Percentiles rank a stretch among this genome's conserved stretches.
Conservation (phyloP, 192 early-diverging fungal species). For the Linnemannia hyalina region DNA sequence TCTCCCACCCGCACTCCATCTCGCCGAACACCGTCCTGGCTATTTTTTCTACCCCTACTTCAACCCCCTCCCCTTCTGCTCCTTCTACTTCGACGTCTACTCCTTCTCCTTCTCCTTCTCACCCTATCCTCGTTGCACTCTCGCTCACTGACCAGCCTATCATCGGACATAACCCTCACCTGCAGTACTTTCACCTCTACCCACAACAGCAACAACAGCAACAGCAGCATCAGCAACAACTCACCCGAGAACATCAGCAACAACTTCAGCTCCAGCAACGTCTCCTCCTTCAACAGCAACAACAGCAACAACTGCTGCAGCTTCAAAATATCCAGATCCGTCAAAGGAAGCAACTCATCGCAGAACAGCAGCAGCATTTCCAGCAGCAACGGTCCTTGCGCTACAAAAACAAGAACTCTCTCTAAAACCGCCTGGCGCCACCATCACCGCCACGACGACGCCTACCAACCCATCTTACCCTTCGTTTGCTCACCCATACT, state of each 20-base stretch:
- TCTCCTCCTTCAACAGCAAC: slow-evolving; percentile 23
- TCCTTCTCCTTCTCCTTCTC: not conserved
- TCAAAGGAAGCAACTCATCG: slow-evolving; percentile 21
- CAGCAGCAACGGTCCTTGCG: slow-evolving; percentile 12
- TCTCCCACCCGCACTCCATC: slow-evolving; percentile 25
- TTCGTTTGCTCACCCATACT: not conserved
- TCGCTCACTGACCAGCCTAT: not conserved
- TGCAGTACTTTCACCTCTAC: too few relatives aligned
- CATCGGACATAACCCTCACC: not conserved
- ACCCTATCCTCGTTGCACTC: not conserved
- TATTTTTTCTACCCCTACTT: slow-evolving; percentile 13
- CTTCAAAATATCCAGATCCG: slow-evolving; percentile 32
- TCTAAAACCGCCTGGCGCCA: not conserved
- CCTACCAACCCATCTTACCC: not conserved
- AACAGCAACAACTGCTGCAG: slow-evolving; percentile 23
- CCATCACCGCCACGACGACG: not conserved
- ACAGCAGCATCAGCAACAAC: not conserved
- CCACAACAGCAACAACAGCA: not conserved
- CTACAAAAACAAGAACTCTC: not conserved
- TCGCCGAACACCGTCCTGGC: not conserved
- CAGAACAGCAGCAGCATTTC: slow-evolving; percentile 6
- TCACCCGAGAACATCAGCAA: not conserved
- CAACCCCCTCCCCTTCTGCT: not conserved
- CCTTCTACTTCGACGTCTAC: not conserved
- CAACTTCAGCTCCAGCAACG: slow-evolving; percentile 10